Evolutionary conservation across 2,329 filamentous ascomycete genomes (phyloP).

Genomic region (Leptodontidium sp.): DNA sequence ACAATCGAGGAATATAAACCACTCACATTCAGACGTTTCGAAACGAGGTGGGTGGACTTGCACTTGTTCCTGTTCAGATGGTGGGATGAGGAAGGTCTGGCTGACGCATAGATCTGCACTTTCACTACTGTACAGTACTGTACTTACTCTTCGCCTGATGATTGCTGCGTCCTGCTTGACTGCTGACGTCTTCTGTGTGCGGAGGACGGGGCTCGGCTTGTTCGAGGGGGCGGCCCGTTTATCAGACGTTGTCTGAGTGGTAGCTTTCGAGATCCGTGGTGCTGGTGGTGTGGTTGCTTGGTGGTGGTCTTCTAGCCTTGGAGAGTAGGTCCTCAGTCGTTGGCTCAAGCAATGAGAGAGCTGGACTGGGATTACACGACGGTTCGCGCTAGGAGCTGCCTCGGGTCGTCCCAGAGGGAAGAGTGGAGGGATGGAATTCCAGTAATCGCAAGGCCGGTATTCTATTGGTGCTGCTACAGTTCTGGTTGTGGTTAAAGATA

Average conservation of each 20-base stretch:
- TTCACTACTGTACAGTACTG: neutral
- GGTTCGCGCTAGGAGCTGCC: conserved; percentile 23
- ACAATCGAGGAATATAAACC: neutral
- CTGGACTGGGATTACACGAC: neutral
- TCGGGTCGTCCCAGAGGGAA: conserved; percentile 22
- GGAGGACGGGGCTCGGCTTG: conserved; percentile 11
- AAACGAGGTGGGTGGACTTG: neutral
- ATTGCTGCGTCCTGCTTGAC: neutral
- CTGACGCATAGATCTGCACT: conserved; percentile 2
- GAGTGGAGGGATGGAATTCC: conserved; percentile 17
- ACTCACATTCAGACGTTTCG: conserved; percentile 4
- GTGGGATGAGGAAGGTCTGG: neutral
- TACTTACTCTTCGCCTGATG: too few relatives aligned
- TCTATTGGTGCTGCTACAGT: neutral
- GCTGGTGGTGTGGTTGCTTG: conserved; percentile 6
- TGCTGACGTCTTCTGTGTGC: conserved; percentile 4
- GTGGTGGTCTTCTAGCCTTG: neutral
- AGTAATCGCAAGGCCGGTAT: conserved; percentile 3
- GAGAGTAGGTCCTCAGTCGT: neutral
- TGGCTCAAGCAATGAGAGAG: neutral
- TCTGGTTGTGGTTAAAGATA: neutral
- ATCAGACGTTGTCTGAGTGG: conserved; percentile 10
- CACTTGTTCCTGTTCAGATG: conserved; percentile 14
- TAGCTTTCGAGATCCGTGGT: neutral
- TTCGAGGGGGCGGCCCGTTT: conserved; percentile 17